phyloP scores from a whole-genome alignment of 306 rosid species.

The Dryas octopetala region DNA sequence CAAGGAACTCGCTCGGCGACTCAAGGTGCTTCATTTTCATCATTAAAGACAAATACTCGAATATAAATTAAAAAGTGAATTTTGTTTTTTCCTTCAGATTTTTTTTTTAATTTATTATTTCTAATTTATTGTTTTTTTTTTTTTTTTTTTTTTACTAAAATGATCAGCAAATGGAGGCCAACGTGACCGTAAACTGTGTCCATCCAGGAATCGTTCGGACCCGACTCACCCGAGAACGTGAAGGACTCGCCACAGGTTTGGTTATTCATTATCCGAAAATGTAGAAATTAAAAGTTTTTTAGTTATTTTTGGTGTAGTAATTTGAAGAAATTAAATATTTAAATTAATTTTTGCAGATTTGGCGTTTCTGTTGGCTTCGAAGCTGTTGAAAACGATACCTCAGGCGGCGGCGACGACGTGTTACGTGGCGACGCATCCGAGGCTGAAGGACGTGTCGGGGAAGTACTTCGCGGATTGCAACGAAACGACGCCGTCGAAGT shows the following conservation, averaged over 20 bases:
- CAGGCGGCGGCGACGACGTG: slow-evolving; percentile 99
- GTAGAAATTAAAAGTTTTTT: not conserved
- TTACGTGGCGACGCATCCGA: slow-evolving; percentile 73
- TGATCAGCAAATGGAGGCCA: slow-evolving; percentile 68
- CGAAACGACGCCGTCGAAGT: slow-evolving; percentile 63
- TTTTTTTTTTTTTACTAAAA: not conserved
- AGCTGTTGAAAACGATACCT: slow-evolving; percentile 82
- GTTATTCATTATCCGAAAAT: not conserved
- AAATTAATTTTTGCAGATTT: slow-evolving; percentile 49
- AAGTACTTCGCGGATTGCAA: slow-evolving; percentile 87
- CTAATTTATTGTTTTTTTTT: not conserved
- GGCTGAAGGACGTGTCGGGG: slow-evolving; percentile 53
- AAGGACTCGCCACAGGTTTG: slow-evolving; percentile 75
- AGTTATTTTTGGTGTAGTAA: not conserved
- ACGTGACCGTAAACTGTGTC: slow-evolving; percentile 82
- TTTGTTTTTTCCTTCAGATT: slow-evolving; percentile 39
- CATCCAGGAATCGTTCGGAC: slow-evolving; percentile 93
- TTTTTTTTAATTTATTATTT: not conserved
- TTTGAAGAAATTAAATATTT: not conserved
- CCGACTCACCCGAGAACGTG: slow-evolving; percentile 92
- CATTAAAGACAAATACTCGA: not conserved
- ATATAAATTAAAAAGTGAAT: slow-evolving; percentile 3
- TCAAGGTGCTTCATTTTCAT: slow-evolving; percentile 47
- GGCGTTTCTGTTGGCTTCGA: slow-evolving; percentile 78
- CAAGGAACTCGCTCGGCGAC: slow-evolving; percentile 66